These are phyloP conservation scores for Tolypocladium guangdongense DNA, from an alignment of 2,329 filamentous ascomycete species.

Conservation along the genomic window DNA sequence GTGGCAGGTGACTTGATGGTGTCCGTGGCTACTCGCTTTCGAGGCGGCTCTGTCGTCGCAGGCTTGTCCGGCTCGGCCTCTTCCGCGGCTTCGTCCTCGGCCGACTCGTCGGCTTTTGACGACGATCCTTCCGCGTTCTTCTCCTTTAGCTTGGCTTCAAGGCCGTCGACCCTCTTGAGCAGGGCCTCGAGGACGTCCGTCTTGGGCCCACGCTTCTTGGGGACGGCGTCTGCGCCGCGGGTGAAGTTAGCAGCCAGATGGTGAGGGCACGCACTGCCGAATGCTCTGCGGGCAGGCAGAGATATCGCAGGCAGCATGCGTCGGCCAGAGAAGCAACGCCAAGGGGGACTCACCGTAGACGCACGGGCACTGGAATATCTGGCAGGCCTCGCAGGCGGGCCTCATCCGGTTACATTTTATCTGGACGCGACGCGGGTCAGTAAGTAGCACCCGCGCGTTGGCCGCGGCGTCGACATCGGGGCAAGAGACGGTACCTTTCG, in stretches of 20 bases:
- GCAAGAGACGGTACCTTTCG: slow-evolving; percentile 53
- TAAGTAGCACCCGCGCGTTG: not conserved
- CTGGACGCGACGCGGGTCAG: slow-evolving; percentile 31
- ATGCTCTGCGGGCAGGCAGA: not conserved
- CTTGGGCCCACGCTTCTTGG: slow-evolving; percentile 83
- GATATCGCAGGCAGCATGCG: not conserved
- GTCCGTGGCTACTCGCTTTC: slow-evolving; percentile 29
- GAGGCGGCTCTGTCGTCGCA: slow-evolving; percentile 21
- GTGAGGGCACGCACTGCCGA: not conserved
- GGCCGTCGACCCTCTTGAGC: slow-evolving; percentile 72
- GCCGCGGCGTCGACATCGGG: not conserved
- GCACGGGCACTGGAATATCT: slow-evolving; percentile 80
- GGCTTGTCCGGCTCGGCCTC: not conserved
- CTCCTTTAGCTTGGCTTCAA: slow-evolving; percentile 70
- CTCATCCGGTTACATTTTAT: slow-evolving; percentile 86
- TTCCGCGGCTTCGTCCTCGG: not conserved
- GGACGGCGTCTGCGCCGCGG: slow-evolving; percentile 57
- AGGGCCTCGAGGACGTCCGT: slow-evolving; percentile 80
- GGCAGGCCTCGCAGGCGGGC: slow-evolving; percentile 79
- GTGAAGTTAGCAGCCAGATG: not conserved
- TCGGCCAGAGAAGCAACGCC: no score
- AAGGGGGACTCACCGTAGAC: slow-evolving; percentile 60
- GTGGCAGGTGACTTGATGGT: slow-evolving; percentile 14
- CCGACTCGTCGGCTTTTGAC: not conserved
- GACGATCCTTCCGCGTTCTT: slow-evolving; percentile 34